These are phyloP conservation scores for Draba incana DNA, from an alignment of 345 rosid species.

Conservation along the genomic window DNA sequence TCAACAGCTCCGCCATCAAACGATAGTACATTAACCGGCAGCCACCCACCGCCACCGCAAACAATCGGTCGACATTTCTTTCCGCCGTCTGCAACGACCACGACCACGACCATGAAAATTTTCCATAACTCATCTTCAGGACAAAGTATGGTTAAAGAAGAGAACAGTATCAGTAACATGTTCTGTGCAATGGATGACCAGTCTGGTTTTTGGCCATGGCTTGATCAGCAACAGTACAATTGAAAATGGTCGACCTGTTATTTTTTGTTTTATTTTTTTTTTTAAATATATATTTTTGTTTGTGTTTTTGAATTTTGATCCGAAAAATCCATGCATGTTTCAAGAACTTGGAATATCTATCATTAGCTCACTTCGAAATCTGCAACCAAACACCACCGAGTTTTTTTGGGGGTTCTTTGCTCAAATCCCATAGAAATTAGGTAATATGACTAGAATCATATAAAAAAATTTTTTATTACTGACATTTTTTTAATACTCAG, in stretches of 20 bases:
- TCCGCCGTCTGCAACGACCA: slow-evolving; percentile 50
- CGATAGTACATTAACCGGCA: slow-evolving; percentile 65
- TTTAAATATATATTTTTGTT: not conserved
- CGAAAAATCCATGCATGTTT: slow-evolving; percentile 37
- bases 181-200: slow-evolving; percentile 91
- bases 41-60: slow-evolving; percentile 40
- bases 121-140: slow-evolving; percentile 60
- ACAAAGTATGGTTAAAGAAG: slow-evolving; percentile 78
- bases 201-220: slow-evolving; percentile 96
- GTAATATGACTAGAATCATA: no score
- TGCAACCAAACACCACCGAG: slow-evolving; percentile 35
- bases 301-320: slow-evolving; percentile 39
- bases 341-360: slow-evolving; percentile 27
- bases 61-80: slow-evolving; percentile 63
- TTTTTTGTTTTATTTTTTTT: not conserved
- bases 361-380: slow-evolving; percentile 30
- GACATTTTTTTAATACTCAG: no score
- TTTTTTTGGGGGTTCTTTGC: no score
- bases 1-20: slow-evolving; percentile 63
- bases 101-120: slow-evolving; percentile 48
- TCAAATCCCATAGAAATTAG: no score
- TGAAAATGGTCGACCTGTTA: slow-evolving; percentile 41
- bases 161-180: slow-evolving; percentile 78
- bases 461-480: no score
- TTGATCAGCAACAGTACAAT: slow-evolving; percentile 82